Conservation (phyloP, 2,329 filamentous ascomycete genomes). For the Massarina eburnea region DNA sequence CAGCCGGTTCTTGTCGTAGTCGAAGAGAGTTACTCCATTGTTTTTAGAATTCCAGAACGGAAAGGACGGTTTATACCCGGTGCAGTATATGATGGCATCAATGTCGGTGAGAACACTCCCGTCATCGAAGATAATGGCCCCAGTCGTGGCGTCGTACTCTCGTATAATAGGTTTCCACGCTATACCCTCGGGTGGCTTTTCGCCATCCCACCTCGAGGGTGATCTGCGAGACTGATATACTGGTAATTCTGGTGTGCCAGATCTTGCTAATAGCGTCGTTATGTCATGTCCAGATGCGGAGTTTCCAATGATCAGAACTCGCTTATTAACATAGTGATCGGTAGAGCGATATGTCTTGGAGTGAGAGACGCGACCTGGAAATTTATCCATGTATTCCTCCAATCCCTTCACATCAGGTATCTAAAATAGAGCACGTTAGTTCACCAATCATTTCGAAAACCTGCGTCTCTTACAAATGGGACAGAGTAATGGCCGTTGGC, state of each 20-base stretch:
- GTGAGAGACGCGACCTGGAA: constrained; percentile 48
- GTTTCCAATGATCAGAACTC: constrained; percentile 32
- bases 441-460: background rate
- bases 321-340: constrained; percentile 12
- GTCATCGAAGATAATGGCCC: constrained; percentile 29
- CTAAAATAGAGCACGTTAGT: constrained; percentile 22
- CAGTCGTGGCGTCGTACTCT: constrained; percentile 34
- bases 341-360: constrained; percentile 43
- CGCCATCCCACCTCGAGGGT: constrained; percentile 54
- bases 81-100: constrained; percentile 36
- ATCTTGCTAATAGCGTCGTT: constrained; percentile 20
- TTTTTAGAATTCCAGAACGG: constrained; percentile 53
- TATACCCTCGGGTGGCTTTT: constrained; percentile 50
- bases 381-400: constrained; percentile 58
- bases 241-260: constrained; percentile 40
- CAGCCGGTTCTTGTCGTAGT: constrained; percentile 52
- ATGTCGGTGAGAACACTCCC: constrained; percentile 22
- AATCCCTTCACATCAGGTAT: constrained; percentile 52
- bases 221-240: constrained; percentile 58
- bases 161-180: constrained; percentile 58
- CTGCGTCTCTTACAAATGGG: constrained; percentile 41
- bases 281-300: constrained; percentile 38
- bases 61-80: constrained; percentile 46
- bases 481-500: constrained; percentile 39
- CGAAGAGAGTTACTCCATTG: constrained; percentile 50